Base-by-base conservation (phyloP, 2,329 filamentous ascomycete species). In the Neonectria punicea region DNA sequence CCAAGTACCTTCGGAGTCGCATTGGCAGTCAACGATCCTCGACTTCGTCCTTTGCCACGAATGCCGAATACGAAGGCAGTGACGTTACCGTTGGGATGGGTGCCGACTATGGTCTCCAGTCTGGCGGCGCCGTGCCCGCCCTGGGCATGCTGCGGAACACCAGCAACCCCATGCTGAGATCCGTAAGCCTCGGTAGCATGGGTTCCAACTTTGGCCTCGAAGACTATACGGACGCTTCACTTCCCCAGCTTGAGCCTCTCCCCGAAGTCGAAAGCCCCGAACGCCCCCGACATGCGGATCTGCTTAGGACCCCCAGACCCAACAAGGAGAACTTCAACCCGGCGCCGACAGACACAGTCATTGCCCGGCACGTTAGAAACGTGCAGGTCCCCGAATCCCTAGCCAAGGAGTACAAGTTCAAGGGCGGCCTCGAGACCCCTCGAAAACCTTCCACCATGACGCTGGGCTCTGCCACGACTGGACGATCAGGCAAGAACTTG, bases 361-460 rank as follows among this genome's bases (percentile, higher is more conserved):
- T 98, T 73, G 90, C 94, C 47, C 91, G 93, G 62, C 94, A 96
- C 75, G 91, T 98, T 50, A 91, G 92, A 72, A 94, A 95, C 74
- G 93, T 98, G 14, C 92, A 95, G 63, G 93, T 98, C 1, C 95
- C 95, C 4, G 93, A 96, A 73, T 96, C 93, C 5, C 85, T 98
- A 64, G 93, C 92, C 4, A 90, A 91, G 70, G 93, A 97, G 76
- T 98, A 96, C 79, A 91, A 91, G 73, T 92, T 90, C 69, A 92
- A 93, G 74, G 87, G 90, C 68, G 87, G 89, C 22, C 84, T 90
- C 39, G 79, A 86, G 8, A 92, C 88, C 6, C 87, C 89, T 39
- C 80, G 83, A 25, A 86, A 85, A 69, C 80, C 82, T 11, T 82
- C 84, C 2, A 90, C 89, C 32, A 77, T 82, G 14, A 67, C 69